Conservation (phyloP, 495 filamentous ascomycete species). For the Penicillium parvum region DNA sequence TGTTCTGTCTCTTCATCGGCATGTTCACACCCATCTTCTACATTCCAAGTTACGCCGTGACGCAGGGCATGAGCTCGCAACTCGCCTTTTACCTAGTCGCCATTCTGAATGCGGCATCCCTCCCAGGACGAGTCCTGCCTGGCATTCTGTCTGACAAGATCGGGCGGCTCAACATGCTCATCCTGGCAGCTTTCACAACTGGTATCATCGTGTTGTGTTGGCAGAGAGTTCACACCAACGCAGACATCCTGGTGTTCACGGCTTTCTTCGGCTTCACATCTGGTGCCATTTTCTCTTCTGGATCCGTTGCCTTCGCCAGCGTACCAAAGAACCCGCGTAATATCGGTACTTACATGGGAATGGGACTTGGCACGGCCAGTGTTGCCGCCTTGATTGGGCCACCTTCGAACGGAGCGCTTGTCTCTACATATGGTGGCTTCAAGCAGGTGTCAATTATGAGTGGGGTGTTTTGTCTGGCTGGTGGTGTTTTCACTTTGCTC, state of each 20-base stretch:
- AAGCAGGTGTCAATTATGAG: too few relatives aligned
- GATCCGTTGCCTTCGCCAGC: neutral
- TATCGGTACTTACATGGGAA: neutral
- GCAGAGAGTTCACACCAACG: neutral
- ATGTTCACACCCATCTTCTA: constrained; percentile 66
- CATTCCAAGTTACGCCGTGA: constrained; percentile 51
- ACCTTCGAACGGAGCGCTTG: neutral
- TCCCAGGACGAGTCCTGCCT: constrained; percentile 47
- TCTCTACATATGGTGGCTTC: too few relatives aligned
- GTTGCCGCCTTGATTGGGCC: neutral
- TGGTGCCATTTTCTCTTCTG: neutral
- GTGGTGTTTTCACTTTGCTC: too few relatives aligned
- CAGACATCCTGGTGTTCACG: neutral
- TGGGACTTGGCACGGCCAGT: neutral
- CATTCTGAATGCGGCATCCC: constrained; percentile 59
- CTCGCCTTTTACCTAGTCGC: constrained; percentile 59
- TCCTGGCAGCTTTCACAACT: neutral
- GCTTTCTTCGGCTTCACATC: neutral
- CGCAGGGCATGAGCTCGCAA: constrained; percentile 49
- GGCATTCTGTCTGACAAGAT: constrained; percentile 51
- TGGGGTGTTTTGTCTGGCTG: too few relatives aligned
- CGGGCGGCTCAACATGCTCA: constrained; percentile 31
- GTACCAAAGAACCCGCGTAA: neutral
- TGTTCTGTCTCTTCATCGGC: constrained; percentile 62
- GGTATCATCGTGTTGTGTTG: neutral